Evolutionary conservation across 1,284 basidiomycete species (phyloP), one percentile per base, ranked within the genome.

Genomic region (Tylopilus orsonianus): DNA sequence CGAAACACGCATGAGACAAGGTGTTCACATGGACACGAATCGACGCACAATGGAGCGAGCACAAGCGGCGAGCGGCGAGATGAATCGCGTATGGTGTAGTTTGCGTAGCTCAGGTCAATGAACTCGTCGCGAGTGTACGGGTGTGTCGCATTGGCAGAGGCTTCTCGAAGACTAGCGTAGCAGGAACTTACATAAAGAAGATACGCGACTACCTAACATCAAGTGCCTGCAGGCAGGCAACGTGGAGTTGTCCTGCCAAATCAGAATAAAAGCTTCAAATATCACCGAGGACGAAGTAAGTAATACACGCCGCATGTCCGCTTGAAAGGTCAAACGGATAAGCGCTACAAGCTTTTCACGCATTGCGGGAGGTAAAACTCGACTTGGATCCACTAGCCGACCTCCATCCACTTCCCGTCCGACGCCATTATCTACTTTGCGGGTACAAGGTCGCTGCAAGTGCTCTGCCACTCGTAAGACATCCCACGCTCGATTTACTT

Each of bases 151-250:
- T 7, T 39, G 16, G 24, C 10, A 36, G 38, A 10, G 34, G 38
- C 41, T 49, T 48, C 46, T 43, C 40, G 50, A 53, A 52, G 45
- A 43, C 34, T 27, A n/a, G 30, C 20, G 38, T 43, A 35, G 41
- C 19, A 47, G 29, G 38, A 27, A 49, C 39, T 67, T 68, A 70
- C 67, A 65, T 69, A 67, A 68, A 60, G 47, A 49, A 52, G 64
- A 52, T 48, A 58, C 46, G 61, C 48, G 53, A 54, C 50, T 51
- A 60, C 53, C 52, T 49, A 56, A 64, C 59, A 62, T 52, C 44
- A 36, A 49, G 64, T 75, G 80, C 82, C 81, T 83, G 80, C 79
- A 83, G 81, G 82, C 82, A 80, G 66, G 72, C 72, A 83, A 82
- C 82, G 81, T 84, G 68, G 71, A 59, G 56, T 66, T 60, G 49